phyloP scores from a whole-genome alignment of 2,329 filamentous ascomycete genomes.

The Claviceps humidiphila region DNA sequence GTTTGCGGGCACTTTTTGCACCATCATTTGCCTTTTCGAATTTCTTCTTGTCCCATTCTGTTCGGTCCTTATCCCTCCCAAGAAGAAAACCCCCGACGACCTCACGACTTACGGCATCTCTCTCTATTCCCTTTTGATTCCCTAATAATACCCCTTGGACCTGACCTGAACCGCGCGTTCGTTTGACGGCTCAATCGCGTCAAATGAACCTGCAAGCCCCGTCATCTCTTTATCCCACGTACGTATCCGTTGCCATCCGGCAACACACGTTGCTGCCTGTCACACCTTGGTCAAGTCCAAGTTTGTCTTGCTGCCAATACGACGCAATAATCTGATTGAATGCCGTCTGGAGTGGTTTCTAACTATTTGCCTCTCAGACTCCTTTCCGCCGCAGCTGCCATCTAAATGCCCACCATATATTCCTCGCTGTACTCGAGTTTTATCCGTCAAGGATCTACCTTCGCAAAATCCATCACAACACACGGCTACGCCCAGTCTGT shows the following conservation, averaged over 20 bases:
- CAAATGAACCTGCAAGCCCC: constrained; percentile 95
- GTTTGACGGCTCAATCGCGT: constrained; percentile 74
- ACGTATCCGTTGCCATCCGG: constrained; percentile 21
- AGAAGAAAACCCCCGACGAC: neutral
- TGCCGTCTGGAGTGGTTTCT: neutral
- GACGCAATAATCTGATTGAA: neutral
- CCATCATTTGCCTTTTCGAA: neutral
- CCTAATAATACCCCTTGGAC: constrained; percentile 12
- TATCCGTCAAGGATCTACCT: constrained; percentile 82
- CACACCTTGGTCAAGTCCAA: neutral
- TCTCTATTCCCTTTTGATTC: constrained; percentile 6
- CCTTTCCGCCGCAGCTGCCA: constrained; percentile 47
- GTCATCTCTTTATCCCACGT: constrained; percentile 49
- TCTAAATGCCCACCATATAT: constrained; percentile 81
- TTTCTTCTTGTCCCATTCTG: neutral
- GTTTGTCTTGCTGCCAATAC: no score
- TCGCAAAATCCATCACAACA: constrained; percentile 83
- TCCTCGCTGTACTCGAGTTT: constrained; percentile 62
- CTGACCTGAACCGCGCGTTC: constrained; percentile 56
- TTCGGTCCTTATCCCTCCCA: neutral
- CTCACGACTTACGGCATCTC: constrained; percentile 2
- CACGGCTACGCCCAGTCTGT: constrained; percentile 97
- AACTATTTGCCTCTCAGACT: constrained; percentile 22
- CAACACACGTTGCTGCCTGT: neutral
- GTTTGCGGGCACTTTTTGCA: neutral